A percentile compares a stretch with the other conserved stretches of the same genome.
These are phyloP conservation scores for Solanum hybrid DNA, from an alignment of 305 asterid species.

Conservation along the genomic window DNA sequence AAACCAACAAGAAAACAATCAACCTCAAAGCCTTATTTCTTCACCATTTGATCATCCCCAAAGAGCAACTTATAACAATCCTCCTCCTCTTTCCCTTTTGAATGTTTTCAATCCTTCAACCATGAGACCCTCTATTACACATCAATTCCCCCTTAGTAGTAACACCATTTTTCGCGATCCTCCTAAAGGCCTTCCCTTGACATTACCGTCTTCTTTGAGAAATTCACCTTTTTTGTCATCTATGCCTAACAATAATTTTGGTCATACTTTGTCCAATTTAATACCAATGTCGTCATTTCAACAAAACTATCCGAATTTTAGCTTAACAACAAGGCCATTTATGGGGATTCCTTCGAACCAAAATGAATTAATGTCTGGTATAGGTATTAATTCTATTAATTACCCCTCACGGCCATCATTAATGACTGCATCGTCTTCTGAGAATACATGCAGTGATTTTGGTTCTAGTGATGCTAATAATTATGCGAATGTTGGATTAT, in stretches of 20 bases:
- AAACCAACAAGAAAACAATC: neutral
- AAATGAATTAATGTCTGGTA: neutral
- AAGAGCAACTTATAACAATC: neutral
- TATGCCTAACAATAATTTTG: conserved; percentile 5
- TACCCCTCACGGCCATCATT: conserved; percentile 40
- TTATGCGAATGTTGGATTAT: conserved; percentile 18
- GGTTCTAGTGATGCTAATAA: conserved; percentile 24
- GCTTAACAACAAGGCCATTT: neutral
- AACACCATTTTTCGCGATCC: conserved; percentile 17
- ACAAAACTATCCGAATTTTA: conserved; percentile 14
- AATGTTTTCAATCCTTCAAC: conserved; percentile 1
- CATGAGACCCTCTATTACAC: conserved; percentile 1
- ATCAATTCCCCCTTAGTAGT: conserved; percentile 8
- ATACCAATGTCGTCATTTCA: conserved; percentile 17
- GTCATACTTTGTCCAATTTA: conserved; percentile 10
- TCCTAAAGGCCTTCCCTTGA: conserved; percentile 27
- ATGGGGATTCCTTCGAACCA: conserved; percentile 1
- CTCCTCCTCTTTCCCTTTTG: neutral
- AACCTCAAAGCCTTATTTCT: conserved; percentile 9
- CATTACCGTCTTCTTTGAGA: conserved; percentile 19
- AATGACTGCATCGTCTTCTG: conserved; percentile 30
- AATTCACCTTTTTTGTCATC: conserved; percentile 10
- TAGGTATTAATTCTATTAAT: neutral
- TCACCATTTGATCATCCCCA: conserved; percentile 2
- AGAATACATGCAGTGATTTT: conserved; percentile 17